Conservation (phyloP, 2,329 filamentous ascomycete species). For the Pseudogymnoascus sp. region DNA sequence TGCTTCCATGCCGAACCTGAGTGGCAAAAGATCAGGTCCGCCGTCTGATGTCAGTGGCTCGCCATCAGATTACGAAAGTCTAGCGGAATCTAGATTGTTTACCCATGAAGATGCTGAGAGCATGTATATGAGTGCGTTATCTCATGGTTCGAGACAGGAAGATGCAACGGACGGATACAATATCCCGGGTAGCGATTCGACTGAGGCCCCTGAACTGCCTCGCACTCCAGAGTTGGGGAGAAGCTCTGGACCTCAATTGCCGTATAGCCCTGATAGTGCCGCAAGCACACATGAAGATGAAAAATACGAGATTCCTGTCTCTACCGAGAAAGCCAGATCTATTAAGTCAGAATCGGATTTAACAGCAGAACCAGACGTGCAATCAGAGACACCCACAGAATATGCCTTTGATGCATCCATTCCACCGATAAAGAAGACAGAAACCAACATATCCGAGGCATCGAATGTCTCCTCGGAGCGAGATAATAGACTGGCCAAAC, state of each 20-base stretch:
- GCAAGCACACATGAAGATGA: not conserved
- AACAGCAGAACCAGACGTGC: constrained; percentile 9
- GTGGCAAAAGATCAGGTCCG: not conserved
- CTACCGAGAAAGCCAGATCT: not conserved
- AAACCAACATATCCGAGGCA: constrained; percentile 20
- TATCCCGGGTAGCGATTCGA: not conserved
- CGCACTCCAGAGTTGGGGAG: not conserved
- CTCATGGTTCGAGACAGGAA: constrained; percentile 26
- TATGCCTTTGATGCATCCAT: not conserved
- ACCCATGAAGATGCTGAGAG: constrained; percentile 75
- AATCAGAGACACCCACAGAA: not conserved
- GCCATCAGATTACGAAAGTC: constrained; percentile 34
- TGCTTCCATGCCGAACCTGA: not conserved
- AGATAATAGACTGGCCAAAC: constrained; percentile 24
- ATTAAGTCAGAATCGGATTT: not conserved
- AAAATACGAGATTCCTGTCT: not conserved
- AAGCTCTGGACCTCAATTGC: not conserved
- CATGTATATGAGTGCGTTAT: constrained; percentile 75
- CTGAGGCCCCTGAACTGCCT: not conserved
- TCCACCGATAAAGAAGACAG: constrained; percentile 16
- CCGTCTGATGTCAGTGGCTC: constrained; percentile 5
- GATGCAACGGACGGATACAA: constrained; percentile 9
- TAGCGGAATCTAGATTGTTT: constrained; percentile 60
- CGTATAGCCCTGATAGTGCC: not conserved
- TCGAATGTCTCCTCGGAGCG: constrained; percentile 22